Evolutionary conservation across 306 rosid species (phyloP), one percentile per base, ranked within the genome.

Genomic region (Trifolium dubium): DNA sequence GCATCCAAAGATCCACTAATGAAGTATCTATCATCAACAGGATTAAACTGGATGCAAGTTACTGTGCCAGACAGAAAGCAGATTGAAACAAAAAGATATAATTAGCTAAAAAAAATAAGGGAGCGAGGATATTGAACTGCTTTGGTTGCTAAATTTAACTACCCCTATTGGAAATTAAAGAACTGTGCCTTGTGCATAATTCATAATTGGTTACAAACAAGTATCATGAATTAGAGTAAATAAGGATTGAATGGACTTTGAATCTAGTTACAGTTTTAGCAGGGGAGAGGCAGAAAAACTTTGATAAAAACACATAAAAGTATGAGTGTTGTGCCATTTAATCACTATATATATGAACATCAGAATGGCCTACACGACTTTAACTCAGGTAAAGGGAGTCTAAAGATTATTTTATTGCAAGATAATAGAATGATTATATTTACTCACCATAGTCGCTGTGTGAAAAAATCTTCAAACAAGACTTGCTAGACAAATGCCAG

Each of bases 11-110:
- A 95, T 81, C 99, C 99, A 32, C 99, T 95, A 74, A 95, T 95
- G 98, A 95, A 95, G 89, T 88, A 95, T 72, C 85, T 86, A 86
- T 95, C 99, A 82, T 95, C 98, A 80, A 90, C 90, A 70, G 99
- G 99, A 85, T 95, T 92, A 81, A 95, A 95, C 89, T 95, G 99
- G 96, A 95, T 95, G 93, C 99, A 95, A 65, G 99, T 95, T 79
- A 95, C 99, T 95, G 99, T 76, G 73, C 69, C 80, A 80, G 80
- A 74, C 75, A 80, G 82, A 80, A 82, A 78, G 77, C 71, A 79
- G 77, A 87, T 76, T 70, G 78, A 75, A 71, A 81, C 77, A 47
- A 80, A 81, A 73, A 67, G 34, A 19, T 46, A 71, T 75, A 58
- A 82, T 85, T 76, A 89, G 89, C 78, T 78, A 53, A 67, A 49